Evolutionary conservation across 352 stramenopile species (phyloP).

Genomic region (Pythium myriotylum): DNA sequence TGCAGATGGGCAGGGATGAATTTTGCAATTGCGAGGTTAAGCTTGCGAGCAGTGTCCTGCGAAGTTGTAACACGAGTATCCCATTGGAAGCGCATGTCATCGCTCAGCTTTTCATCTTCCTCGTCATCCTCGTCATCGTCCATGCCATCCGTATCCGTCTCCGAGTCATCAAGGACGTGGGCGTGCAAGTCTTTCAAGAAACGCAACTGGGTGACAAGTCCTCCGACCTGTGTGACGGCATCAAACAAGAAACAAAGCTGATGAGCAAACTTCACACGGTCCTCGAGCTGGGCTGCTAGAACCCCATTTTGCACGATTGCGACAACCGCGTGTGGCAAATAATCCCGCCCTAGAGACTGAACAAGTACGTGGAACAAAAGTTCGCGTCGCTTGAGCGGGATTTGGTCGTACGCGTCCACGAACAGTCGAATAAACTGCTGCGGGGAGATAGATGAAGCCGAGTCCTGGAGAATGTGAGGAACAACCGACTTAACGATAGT

Average conservation of each 20-base stretch:
- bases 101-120: conserved; percentile 44
- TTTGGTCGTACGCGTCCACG: conserved; percentile 70
- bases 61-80: conserved; percentile 35
- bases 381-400: conserved; percentile 57
- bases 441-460: conserved; percentile 44
- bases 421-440: conserved; percentile 83
- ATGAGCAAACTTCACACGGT: conserved; percentile 72
- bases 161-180: conserved; percentile 67
- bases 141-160: conserved; percentile 70
- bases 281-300: conserved; percentile 39
- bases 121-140: conserved; percentile 70
- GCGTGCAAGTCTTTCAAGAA: conserved; percentile 66
- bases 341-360: conserved; percentile 46
- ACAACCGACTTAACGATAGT: conserved; percentile 83
- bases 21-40: conserved; percentile 65
- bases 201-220: conserved; percentile 59
- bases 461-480: conserved; percentile 59
- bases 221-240: conserved; percentile 57
- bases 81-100: conserved; percentile 46
- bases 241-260: conserved; percentile 60
- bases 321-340: conserved; percentile 57
- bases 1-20: conserved; percentile 76
- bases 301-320: conserved; percentile 57
- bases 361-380: conserved; percentile 74
- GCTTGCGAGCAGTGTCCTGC: conserved; percentile 45